These are phyloP conservation scores for Neurospora sublineolata DNA, from an alignment of 495 filamentous ascomycete species.

Conservation along the genomic window DNA sequence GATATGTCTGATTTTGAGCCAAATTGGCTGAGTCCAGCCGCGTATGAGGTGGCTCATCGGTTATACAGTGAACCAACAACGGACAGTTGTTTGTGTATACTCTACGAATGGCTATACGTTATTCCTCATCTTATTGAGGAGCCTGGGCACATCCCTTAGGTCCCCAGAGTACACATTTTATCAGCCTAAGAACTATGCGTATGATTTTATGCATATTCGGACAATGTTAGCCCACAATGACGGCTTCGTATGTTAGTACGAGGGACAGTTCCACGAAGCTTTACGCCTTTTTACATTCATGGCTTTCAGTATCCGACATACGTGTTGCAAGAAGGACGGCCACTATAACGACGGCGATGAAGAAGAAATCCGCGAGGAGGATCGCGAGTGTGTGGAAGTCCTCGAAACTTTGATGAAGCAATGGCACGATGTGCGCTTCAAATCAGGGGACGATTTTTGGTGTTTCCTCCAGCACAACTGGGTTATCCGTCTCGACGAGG, in stretches of 20 bases:
- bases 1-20: not conserved
- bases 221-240: not conserved
- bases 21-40: not conserved
- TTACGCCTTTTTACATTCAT: not conserved
- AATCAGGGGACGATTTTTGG: not conserved
- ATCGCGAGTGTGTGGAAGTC: not conserved
- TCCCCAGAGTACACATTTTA: not conserved
- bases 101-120: not conserved
- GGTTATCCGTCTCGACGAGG: not conserved
- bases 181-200: not conserved
- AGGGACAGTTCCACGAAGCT: not conserved
- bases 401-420: not conserved
- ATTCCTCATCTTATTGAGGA: not conserved
- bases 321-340: not conserved
- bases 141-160: not conserved
- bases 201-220: not conserved
- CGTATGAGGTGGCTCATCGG: not conserved
- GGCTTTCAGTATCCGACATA: not conserved
- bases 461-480: not conserved
- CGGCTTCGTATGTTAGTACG: not conserved
- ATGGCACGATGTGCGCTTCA: not conserved
- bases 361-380: not conserved
- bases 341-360: not conserved
- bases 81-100: not conserved
- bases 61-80: not conserved